Evolutionary conservation across 164 flowering plant species (phyloP), one percentile per base, ranked within the genome.

Genomic region (Piper longum): DNA sequence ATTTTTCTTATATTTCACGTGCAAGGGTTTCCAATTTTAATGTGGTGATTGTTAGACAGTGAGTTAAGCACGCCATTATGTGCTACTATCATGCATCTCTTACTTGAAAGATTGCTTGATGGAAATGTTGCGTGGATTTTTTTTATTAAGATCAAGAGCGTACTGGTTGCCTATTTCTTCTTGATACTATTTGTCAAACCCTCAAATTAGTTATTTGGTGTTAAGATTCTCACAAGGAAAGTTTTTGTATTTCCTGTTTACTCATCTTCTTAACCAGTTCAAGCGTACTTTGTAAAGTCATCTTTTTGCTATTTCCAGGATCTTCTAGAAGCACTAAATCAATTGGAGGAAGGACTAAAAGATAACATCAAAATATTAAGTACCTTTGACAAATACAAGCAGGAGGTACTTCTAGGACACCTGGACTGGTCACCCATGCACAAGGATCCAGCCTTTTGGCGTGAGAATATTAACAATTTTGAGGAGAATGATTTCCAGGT

Each of bases 401-500:
- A 95, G 74, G 97, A 91, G 76, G 90, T 95, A 57, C 93, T 87
- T 63, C 87, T 88, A 19, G 99, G 96, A 39, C 99, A 86, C 76
- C 91, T 91, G 43, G 96, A 95, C 70, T 95, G 99, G 99, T 79
- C 97, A 39, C 95, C 96, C 4, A 81, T 91, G 88, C 99, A 95
- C 78, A 95, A 91, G 69, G 97, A 91, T 77, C 80, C 87, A 43
- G 64, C 57, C 18, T 95, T 95, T 72, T 95, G 99, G 99, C 86
- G 93, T 61, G 99, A 91, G 0, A 95, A 91, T 57, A 79, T 89
- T 43, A 71, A 78, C n/a, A 71, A 73, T 72, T 95, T 95, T 70
- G 99, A 95, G 75, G 99, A 91, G 71, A 85, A 83, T 74, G 90
- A 95, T 75, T 90, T 87, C 70, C 95, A 95, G 99, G 99, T 89